A percentile compares a stretch with the other conserved stretches of the same genome.
Conservation (phyloP, 345 rosid genomes). For the Hevea brasiliensis region DNA sequence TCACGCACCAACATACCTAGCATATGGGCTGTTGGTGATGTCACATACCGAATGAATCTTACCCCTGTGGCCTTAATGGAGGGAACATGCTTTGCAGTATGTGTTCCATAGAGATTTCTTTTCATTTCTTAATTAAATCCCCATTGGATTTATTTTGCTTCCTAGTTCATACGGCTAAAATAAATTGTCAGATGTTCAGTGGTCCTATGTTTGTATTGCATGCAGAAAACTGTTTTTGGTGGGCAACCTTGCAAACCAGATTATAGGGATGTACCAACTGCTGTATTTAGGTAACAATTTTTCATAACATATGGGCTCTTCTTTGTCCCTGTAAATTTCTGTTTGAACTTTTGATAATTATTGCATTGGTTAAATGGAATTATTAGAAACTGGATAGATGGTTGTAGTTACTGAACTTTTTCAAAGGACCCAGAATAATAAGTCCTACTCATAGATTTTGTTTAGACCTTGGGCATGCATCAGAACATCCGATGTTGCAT, state of each 20-base stretch:
- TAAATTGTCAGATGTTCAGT: background rate
- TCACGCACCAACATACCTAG: constrained; percentile 85
- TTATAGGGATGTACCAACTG: constrained; percentile 67
- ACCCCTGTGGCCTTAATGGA: constrained; percentile 99
- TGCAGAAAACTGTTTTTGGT: constrained; percentile 95
- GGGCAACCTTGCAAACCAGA: constrained; percentile 82
- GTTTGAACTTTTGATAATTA: background rate
- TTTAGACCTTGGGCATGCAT: background rate
- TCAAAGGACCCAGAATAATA: background rate
- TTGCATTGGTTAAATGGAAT: background rate
- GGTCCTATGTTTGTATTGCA: constrained; percentile 18
- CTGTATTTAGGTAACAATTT: constrained; percentile 78
- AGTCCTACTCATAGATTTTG: background rate
- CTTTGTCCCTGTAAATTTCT: background rate
- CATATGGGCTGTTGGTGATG: constrained; percentile 99
- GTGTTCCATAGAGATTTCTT: constrained; percentile 27
- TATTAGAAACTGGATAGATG: background rate
- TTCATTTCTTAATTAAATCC: constrained; percentile 1
- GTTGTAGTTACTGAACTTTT: background rate
- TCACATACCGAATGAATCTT: constrained; percentile 91
- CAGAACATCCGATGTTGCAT: background rate
- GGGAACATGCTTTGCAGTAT: constrained; percentile 85
- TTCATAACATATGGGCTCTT: constrained; percentile 1
- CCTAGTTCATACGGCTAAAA: too few relatives aligned
- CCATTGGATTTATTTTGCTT: background rate